Conservation (phyloP, 1,284 basidiomycete species). For the Ceratobasidium sp. region DNA sequence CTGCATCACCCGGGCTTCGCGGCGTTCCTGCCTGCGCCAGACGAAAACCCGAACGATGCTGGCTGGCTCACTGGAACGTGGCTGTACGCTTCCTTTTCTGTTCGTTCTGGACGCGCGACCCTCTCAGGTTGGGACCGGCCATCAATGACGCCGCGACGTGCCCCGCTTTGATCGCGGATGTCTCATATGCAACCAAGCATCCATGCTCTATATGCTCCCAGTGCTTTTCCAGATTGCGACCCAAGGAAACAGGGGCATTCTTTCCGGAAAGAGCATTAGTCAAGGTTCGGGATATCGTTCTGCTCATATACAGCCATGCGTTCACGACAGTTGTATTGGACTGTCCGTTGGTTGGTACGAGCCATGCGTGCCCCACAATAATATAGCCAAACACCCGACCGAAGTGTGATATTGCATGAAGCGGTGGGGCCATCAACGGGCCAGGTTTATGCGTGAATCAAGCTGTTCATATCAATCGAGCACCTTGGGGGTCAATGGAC, state of each 20-base stretch:
- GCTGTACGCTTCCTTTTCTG: slow-evolving; percentile 6
- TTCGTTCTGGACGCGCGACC: slow-evolving; percentile 11
- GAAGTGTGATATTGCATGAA: no score
- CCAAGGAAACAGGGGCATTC: neutral
- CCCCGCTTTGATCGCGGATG: slow-evolving; percentile 20
- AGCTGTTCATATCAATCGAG: no score
- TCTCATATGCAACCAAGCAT: neutral
- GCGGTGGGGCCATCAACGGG: no score
- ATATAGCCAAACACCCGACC: no score
- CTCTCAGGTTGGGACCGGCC: slow-evolving; percentile 25
- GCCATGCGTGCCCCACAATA: neutral
- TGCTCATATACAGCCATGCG: neutral
- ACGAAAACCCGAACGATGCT: neutral
- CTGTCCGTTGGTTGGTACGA: neutral
- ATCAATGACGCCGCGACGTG: slow-evolving; percentile 13
- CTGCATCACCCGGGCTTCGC: slow-evolving; percentile 5
- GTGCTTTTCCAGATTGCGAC: neutral
- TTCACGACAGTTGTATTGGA: neutral
- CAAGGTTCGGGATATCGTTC: neutral
- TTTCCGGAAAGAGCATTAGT: neutral
- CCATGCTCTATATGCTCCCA: neutral
- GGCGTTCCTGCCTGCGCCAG: slow-evolving; percentile 20
- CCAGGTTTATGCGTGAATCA: no score
- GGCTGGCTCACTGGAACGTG: slow-evolving; percentile 1
- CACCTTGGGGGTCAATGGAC: no score